Evolutionary conservation across 257 asterid genomes (phyloP), one percentile per base, ranked within the genome.

Genomic region (Phtheirospermum japonicum): DNA sequence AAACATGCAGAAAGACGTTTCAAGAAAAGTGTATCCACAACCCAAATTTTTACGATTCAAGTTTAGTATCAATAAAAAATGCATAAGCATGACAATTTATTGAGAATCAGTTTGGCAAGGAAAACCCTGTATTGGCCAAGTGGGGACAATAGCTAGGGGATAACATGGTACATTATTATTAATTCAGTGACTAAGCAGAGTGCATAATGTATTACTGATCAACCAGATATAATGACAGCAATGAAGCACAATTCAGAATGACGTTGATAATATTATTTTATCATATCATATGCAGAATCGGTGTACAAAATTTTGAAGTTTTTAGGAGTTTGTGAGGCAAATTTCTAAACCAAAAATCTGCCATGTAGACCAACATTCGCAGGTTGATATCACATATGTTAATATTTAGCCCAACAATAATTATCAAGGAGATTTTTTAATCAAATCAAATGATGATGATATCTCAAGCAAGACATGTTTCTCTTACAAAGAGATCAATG

Each of bases 111-210:
- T 18, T 34, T 28, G 50, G 42, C 53, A 59, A 43, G 53, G 42
- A 20, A 71, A 62, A 37, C 19, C 12, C 31, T 23, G 45, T 63
- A 51, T 8, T 46, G 74, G 65, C 14, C 37, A 48, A 57, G 7
- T 17, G 39, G 19, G 50, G 48, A 40, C 4, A 40, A 26, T 12
- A 6, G 45, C 20, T 57, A 17, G 20, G 34, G 50, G 13, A 32
- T 36, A 30, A 49, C 39, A 63, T 63, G 26, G 36, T 56, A 56
- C 46, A 40, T 61, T 20, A 39, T 39, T 39, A 39, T 9, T 39
- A 39, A 39, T 9, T 39, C 28, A 23, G 28, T 0, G 26, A 69
- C 57, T 67, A 18, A 53, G 58, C 45, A 19, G 16, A 40, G 20
- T 16, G 57, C 48, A 68, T 20, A 23, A 6, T 36, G 10, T 12